phyloP scores from a whole-genome alignment of 1,284 basidiomycete genomes.

The Pseudozyma thailandica region DNA sequence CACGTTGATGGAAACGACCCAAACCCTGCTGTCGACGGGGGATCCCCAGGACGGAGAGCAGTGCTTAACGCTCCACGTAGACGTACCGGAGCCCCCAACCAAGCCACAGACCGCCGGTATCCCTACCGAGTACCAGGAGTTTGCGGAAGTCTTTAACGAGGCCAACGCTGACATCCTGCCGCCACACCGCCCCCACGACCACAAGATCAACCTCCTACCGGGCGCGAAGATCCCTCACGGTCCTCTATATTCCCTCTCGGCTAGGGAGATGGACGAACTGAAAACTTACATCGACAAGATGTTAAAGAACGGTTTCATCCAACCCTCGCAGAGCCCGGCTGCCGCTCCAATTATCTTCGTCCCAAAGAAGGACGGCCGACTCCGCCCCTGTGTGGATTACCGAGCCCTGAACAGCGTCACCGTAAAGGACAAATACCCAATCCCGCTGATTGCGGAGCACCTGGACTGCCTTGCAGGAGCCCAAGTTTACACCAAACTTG shows the following conservation, averaged over 20 bases:
- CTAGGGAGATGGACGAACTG: conserved; percentile 5
- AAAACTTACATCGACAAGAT: conserved; percentile 2
- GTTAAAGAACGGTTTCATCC: not conserved
- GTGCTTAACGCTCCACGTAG: too few relatives aligned
- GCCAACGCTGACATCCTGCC: too few relatives aligned
- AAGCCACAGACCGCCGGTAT: too few relatives aligned
- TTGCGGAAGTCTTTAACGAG: too few relatives aligned
- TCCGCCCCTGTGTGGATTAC: conserved; percentile 70
- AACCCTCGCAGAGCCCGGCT: too few relatives aligned
- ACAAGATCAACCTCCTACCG: not conserved
- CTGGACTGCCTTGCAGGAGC: conserved; percentile 66
- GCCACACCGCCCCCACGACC: not conserved
- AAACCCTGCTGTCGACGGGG: too few relatives aligned
- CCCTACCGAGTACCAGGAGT: too few relatives aligned
- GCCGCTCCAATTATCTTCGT: too few relatives aligned
- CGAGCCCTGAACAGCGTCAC: conserved; percentile 70
- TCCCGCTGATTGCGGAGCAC: conserved; percentile 69
- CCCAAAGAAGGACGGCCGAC: too few relatives aligned
- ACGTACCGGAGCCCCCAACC: too few relatives aligned
- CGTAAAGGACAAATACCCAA: conserved; percentile 68
- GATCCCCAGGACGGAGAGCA: too few relatives aligned
- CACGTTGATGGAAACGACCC: too few relatives aligned
- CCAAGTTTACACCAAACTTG: conserved; percentile 68
- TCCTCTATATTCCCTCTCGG: conserved; percentile 1
- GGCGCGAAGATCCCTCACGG: not conserved